Evolutionary conservation across 2,329 filamentous ascomycete genomes (phyloP).

Genomic region (Phaeophleospora eucalypticola): DNA sequence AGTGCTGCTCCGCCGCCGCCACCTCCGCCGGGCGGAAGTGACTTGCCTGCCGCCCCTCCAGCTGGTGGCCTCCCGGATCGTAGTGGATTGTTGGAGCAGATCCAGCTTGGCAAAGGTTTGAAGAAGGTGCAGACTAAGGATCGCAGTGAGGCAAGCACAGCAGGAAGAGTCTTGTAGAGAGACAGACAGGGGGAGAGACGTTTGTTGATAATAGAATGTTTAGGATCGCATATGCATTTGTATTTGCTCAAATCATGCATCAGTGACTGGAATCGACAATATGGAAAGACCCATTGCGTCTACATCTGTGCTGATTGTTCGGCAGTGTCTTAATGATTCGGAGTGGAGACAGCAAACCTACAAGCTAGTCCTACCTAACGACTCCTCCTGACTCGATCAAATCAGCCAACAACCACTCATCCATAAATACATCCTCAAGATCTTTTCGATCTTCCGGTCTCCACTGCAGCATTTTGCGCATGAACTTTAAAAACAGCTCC

Average conservation of each 20-base stretch:
- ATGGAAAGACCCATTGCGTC: too few species aligned
- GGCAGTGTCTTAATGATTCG: too few species aligned
- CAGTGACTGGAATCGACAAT: too few species aligned
- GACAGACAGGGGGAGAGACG: too few species aligned
- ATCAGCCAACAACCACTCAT: conserved; percentile 26
- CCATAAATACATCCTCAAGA: conserved; percentile 20
- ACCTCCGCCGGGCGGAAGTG: conserved; percentile 37
- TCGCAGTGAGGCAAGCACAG: conserved; percentile 69
- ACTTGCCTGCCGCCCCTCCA: conserved; percentile 43
- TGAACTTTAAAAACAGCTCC: conserved; percentile 30
- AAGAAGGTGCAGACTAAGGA: conserved; percentile 91
- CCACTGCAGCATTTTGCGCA: conserved; percentile 37
- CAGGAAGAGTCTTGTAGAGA: too few species aligned
- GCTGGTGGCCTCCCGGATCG: conserved; percentile 37
- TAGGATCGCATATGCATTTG: too few species aligned
- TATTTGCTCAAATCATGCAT: too few species aligned
- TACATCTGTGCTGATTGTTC: too few species aligned
- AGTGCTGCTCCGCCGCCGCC: conserved; percentile 51
- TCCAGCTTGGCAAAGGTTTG: conserved; percentile 72
- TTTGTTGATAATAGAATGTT: too few species aligned
- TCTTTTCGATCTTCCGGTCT: conserved; percentile 31
- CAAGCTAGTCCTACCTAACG: too few species aligned
- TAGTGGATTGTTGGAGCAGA: conserved; percentile 71
- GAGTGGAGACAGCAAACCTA: too few species aligned
- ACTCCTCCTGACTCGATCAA: conserved; percentile 21